Conservation (phyloP, 495 filamentous ascomycete species). For the Penicillium nucicola region DNA sequence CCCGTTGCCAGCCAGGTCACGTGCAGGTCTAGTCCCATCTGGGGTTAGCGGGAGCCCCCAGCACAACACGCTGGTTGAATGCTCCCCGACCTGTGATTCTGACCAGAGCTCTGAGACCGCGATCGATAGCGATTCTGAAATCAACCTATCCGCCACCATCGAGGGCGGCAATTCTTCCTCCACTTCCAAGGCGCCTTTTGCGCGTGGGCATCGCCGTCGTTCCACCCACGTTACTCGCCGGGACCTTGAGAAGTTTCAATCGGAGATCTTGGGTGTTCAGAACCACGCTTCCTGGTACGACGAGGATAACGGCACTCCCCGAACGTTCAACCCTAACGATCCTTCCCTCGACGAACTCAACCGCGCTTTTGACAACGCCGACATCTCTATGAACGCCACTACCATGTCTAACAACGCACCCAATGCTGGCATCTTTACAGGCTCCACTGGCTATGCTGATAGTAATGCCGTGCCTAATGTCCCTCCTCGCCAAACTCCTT, state of each 20-base stretch:
- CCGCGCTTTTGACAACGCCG: conserved; percentile 32
- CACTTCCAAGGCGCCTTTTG: conserved; percentile 38
- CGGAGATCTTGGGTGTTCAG: conserved; percentile 40
- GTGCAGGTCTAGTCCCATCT: background rate
- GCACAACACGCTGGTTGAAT: conserved; percentile 2
- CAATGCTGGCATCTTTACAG: conserved; percentile 30
- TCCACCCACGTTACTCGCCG: conserved; percentile 44
- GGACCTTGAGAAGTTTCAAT: conserved; percentile 45
- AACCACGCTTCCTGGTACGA: conserved; percentile 28
- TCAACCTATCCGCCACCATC: conserved; percentile 33
- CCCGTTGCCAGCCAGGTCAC: background rate
- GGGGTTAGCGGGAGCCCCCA: conserved; percentile 2
- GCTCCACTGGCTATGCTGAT: conserved; percentile 22
- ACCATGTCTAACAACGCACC: conserved; percentile 28
- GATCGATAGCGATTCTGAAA: background rate
- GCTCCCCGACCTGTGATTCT: background rate
- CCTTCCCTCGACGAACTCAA: conserved; percentile 37
- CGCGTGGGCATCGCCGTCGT: conserved; percentile 46
- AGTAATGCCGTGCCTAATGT: conserved; percentile 31
- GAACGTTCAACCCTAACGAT: conserved; percentile 27
- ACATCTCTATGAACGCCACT: conserved; percentile 37
- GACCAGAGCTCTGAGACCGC: background rate
- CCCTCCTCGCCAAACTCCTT: conserved; percentile 35
- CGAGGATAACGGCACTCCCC: conserved; percentile 29
- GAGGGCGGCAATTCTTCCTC: conserved; percentile 29